Evolutionary conservation across 2,329 filamentous ascomycete species (phyloP).

Genomic region (Colletotrichum tropicicola): DNA sequence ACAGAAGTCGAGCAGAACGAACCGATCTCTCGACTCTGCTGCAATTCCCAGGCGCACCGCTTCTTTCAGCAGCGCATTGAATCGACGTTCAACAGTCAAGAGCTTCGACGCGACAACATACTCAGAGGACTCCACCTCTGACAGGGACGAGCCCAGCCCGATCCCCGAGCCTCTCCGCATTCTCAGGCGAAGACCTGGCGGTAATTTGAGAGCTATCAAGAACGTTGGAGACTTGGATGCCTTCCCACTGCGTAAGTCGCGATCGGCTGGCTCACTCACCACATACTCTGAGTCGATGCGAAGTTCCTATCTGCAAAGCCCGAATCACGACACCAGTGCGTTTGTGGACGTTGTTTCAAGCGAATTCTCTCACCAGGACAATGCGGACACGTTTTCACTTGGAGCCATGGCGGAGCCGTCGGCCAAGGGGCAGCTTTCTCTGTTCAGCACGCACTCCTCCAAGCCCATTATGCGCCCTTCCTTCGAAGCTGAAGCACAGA

Average conservation of each 20-base stretch:
- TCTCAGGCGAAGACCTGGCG: conserved; percentile 77
- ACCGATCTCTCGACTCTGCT: conserved; percentile 56
- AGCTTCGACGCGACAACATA: conserved; percentile 71
- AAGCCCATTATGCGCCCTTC: conserved; percentile 74
- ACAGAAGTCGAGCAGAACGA: conserved; percentile 58
- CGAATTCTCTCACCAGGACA: conserved; percentile 47
- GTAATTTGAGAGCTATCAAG: conserved; percentile 75
- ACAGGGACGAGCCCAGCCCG: conserved; percentile 49
- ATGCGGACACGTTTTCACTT: conserved; percentile 62
- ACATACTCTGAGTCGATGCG: conserved; percentile 68
- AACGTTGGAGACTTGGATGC: conserved; percentile 70
- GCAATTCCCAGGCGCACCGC: conserved; percentile 63
- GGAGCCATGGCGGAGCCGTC: conserved; percentile 64
- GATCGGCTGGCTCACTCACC: conserved; percentile 67
- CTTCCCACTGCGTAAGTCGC: conserved; percentile 58
- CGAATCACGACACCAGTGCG: conserved; percentile 46
- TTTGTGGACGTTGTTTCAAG: conserved; percentile 56
- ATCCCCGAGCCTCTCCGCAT: conserved; percentile 66
- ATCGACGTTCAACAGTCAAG: conserved; percentile 57
- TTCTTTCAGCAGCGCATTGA: conserved; percentile 67
- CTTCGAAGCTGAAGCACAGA: conserved; percentile 88
- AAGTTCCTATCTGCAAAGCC: conserved; percentile 63
- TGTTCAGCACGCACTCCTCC: conserved; percentile 70
- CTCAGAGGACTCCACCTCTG: conserved; percentile 60
- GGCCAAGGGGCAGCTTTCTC: conserved; percentile 55